Evolutionary conservation across 768 basidiomycete species (phyloP), one percentile per base, ranked within the genome.

Genomic region (Hygrophoropsis aurantiaca): DNA sequence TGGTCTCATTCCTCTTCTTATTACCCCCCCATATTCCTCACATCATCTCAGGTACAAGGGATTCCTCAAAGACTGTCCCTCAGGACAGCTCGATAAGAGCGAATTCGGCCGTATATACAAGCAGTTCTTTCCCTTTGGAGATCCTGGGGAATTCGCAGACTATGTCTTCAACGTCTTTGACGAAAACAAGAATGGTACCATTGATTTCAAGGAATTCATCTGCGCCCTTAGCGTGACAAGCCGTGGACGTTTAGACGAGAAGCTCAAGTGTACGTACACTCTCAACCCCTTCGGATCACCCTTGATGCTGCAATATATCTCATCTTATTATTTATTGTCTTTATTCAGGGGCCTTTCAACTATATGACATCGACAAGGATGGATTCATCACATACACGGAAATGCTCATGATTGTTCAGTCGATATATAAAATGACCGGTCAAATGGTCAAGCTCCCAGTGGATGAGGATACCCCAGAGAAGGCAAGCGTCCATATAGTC

Each of bases 351-450:
- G 97, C 97, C 13, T 99, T 98, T 82, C 93, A 97, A 66, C 76
- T 99, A 35, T 99, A 99, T 66, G 97, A 99, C 63, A 97, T 99
- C 59, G 92, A 99, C 73, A 92, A 92, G 57, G 97, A 99, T 63
- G 97, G 97, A 8, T 87, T 81, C 57, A 98, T 99, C 73, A 97
- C 97, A 33, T 97, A 97, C 69, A 86, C 94, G 62, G 97, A 99
- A 73, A 99, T 99, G 97, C 84, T 98, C 25, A 85, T 91, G 74
- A 99, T 99, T 64, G 97, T 99, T 8, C 82, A 87, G 59, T 87
- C 92, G 37, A 99, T 99, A 72, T 99, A 98, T 79, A 97, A 95
- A 81, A 98, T 99, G 97, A 98, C 97, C 4, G 97, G 97, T 16
- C 85, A 94, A 68, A 97, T 98, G 94, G 95, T 98, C 54, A 94